Conservation (phyloP, 768 basidiomycete genomes). For the Phanerodontia chrysosporium region DNA sequence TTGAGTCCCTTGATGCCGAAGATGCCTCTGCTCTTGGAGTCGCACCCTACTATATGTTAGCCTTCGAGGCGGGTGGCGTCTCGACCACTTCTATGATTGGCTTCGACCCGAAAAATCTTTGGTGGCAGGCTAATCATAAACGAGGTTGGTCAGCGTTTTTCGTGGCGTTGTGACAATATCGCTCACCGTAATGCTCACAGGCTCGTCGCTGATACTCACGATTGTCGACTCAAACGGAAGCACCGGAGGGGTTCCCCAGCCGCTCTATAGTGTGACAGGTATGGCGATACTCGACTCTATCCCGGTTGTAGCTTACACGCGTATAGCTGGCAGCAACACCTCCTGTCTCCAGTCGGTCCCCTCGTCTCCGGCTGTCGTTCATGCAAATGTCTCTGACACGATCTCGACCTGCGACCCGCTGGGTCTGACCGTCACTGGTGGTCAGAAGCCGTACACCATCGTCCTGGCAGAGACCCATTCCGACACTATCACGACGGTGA, state of each 20-base stretch:
- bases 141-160: slow-evolving; percentile 29
- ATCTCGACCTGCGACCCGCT: slow-evolving; percentile 43
- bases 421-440: slow-evolving; percentile 41
- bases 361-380: slow-evolving; percentile 23
- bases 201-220: slow-evolving; percentile 38
- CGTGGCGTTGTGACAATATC: background rate
- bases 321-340: slow-evolving; percentile 28
- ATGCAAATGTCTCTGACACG: slow-evolving; percentile 34
- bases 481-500: slow-evolving; percentile 37
- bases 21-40: slow-evolving; percentile 16
- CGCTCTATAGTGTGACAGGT: background rate
- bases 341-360: slow-evolving; percentile 19
- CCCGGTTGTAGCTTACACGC: background rate
- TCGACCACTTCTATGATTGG: slow-evolving; percentile 35
- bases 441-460: slow-evolving; percentile 42
- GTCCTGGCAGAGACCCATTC: slow-evolving; percentile 36
- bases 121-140: slow-evolving; percentile 35
- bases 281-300: background rate
- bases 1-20: slow-evolving; percentile 20
- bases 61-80: slow-evolving; percentile 33
- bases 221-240: slow-evolving; percentile 42
- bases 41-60: slow-evolving; percentile 40
- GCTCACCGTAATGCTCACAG: slow-evolving; percentile 24
- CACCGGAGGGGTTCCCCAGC: slow-evolving; percentile 35
- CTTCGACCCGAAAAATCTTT: slow-evolving; percentile 26